Evolutionary conservation across 2,329 filamentous ascomycete genomes (phyloP).

Genomic region (Ceratocystis eucalypticola): DNA sequence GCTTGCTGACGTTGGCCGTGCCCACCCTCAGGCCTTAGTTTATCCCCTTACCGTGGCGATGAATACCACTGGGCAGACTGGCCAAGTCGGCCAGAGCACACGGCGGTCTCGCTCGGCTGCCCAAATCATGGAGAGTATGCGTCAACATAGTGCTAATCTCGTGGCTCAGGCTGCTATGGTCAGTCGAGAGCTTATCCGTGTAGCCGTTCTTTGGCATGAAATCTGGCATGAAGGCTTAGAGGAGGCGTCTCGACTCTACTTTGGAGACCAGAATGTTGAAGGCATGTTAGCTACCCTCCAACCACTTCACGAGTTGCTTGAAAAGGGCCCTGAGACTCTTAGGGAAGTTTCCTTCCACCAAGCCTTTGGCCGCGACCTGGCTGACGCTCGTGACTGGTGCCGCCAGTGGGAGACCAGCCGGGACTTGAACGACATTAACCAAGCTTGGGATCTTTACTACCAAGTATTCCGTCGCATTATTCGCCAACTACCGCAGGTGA

Average conservation of each 20-base stretch:
- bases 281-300: slow-evolving; percentile 90
- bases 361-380: slow-evolving; percentile 87
- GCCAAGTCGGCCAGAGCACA: slow-evolving; percentile 43
- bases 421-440: slow-evolving; percentile 88
- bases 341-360: slow-evolving; percentile 95
- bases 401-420: slow-evolving; percentile 77
- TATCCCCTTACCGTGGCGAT: slow-evolving; percentile 96
- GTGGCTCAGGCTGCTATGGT: slow-evolving; percentile 93
- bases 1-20: slow-evolving; percentile 80
- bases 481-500: slow-evolving; percentile 82
- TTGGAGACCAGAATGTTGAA: slow-evolving; percentile 92
- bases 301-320: slow-evolving; percentile 81
- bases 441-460: slow-evolving; percentile 98
- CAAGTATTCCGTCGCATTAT: slow-evolving; percentile 94
- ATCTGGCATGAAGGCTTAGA: slow-evolving; percentile 97
- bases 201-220: slow-evolving; percentile 96
- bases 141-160: slow-evolving; percentile 78
- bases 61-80: slow-evolving; percentile 50
- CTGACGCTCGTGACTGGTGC: slow-evolving; percentile 93
- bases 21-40: slow-evolving; percentile 89
- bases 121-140: slow-evolving; percentile 96
- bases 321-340: slow-evolving; percentile 81
- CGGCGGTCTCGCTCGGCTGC: slow-evolving; percentile 76
- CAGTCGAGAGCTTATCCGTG: slow-evolving; percentile 90
- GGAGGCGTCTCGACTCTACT: slow-evolving; percentile 91